Conservation (phyloP, 352 stramenopile species). For the Pilasporangium apinafurcum region DNA sequence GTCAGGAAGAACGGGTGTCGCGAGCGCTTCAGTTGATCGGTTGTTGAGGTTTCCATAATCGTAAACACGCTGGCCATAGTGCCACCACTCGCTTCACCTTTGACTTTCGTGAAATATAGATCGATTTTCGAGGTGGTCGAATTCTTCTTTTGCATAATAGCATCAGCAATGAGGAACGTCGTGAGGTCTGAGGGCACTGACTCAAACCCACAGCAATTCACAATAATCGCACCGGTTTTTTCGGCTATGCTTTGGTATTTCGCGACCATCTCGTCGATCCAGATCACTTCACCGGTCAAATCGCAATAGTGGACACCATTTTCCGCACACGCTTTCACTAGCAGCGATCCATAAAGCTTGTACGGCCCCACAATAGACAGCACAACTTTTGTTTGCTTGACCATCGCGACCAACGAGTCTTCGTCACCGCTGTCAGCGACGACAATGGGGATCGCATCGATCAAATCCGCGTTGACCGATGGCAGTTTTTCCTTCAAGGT, state of each 20-base stretch:
- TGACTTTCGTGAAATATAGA: constrained; percentile 39
- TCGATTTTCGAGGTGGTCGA: constrained; percentile 26
- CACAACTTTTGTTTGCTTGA: constrained; percentile 73
- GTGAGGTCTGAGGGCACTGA: constrained; percentile 85
- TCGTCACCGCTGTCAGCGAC: constrained; percentile 55
- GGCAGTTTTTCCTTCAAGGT: constrained; percentile 42
- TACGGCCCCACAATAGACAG: constrained; percentile 86
- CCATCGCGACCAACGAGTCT: constrained; percentile 58
- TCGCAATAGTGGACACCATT: constrained; percentile 90
- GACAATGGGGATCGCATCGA: constrained; percentile 40
- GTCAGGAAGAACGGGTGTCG: constrained; percentile 56
- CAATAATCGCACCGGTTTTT: constrained; percentile 66
- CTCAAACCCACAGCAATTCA: constrained; percentile 88
- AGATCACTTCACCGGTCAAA: constrained; percentile 87
- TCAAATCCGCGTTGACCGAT: constrained; percentile 17
- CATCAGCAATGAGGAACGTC: constrained; percentile 62
- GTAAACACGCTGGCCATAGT: constrained; percentile 50
- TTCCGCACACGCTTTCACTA: constrained; percentile 84
- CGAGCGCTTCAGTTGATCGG: constrained; percentile 25
- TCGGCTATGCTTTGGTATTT: constrained; percentile 51
- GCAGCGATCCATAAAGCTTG: constrained; percentile 69
- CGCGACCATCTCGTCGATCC: constrained; percentile 76
- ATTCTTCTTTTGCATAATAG: constrained; percentile 45
- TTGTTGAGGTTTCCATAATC: constrained; percentile 45
- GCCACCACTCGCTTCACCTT: constrained; percentile 54